Base-by-base conservation (phyloP, 768 basidiomycete genomes). In the Suillus fuscotomentosus region DNA sequence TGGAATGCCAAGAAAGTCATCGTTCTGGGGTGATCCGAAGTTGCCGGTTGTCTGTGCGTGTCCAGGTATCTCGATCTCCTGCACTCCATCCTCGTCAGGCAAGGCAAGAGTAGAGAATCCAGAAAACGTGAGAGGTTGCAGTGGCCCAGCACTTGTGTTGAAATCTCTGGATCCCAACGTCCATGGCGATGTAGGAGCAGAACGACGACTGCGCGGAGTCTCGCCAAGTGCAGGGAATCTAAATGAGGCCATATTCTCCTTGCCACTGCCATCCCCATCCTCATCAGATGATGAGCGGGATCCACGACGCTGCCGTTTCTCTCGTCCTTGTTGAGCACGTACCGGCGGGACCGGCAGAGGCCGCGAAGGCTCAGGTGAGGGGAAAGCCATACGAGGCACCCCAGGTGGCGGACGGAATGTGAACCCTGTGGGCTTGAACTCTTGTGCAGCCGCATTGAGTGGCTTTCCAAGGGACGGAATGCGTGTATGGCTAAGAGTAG, bases 401-500 rank as follows among this genome's bases (percentile, higher is more conserved):
- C 84, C 88, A 11, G 84, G 75, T 15, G 90, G 88, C 38, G 87
- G 85, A n/a, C 83, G 81, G 84, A 95, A 94, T 20, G 86, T 91
- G 76, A 94, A 94, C 20, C 83, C 83, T 3, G 77, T 75, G 9
- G 93, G 93, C 71, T 89, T 93, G 77, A 95, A 95, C 74, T 93
- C 93, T 15, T 84, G 84, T 3, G 93, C 93, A 24, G 88, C 83
- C 6, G 86, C 86, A 71, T 94, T 95, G 63, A 95, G 84, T n/a
- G 88, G 85, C 69, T 87, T 88, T 31, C 86, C 86, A 56, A 88
- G 71, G 1, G 84, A 84, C 17, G 80, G 71, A n/a, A 73, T 67
- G 17, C 82, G 81, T 34, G 67, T 55, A 65, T 85, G 84, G 17
- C 67, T 65, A 41, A 66, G 50, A 55, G 63, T 17, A 0, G 82